Conservation (phyloP, 306 rosid species). For the Cucurbita ficifolia region DNA sequence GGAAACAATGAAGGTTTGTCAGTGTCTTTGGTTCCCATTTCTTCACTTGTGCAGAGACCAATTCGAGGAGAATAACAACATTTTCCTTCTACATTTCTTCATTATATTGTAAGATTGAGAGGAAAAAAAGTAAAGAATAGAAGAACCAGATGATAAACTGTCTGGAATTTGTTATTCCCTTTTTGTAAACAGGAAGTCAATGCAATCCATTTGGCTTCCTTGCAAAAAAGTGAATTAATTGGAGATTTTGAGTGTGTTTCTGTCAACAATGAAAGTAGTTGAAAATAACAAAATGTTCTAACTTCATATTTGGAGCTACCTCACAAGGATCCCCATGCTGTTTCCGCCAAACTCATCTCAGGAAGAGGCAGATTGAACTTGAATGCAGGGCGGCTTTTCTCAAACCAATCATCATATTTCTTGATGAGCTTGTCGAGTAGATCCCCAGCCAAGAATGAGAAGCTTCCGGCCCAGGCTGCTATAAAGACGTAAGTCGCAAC, state of each 20-base stretch:
- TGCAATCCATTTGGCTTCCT: not conserved
- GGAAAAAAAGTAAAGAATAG: not conserved
- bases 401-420: conserved; percentile 48
- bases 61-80: conserved; percentile 42
- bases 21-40: conserved; percentile 17
- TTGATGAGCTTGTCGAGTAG: conserved; percentile 23
- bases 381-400: conserved; percentile 9
- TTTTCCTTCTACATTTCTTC: conserved; percentile 19
- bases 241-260: not conserved
- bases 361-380: conserved; percentile 10
- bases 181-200: not conserved
- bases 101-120: not conserved
- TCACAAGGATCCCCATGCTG: conserved; percentile 20
- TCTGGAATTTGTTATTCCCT: not conserved
- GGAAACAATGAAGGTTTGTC: not conserved
- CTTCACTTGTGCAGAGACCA: conserved; percentile 23
- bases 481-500: conserved; percentile 27
- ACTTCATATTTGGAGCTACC: not conserved
- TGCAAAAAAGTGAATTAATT: not conserved
- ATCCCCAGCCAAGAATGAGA: conserved; percentile 47
- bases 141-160: not conserved
- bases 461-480: conserved; percentile 34
- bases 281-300: not conserved
- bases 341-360: conserved; percentile 7
- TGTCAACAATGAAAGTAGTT: not conserved